Percentiles rank a stretch among this genome's conserved stretches.
These are phyloP conservation scores for Copromyces sp. DNA, from an alignment of 495 filamentous ascomycete species.

Conservation along the genomic window DNA sequence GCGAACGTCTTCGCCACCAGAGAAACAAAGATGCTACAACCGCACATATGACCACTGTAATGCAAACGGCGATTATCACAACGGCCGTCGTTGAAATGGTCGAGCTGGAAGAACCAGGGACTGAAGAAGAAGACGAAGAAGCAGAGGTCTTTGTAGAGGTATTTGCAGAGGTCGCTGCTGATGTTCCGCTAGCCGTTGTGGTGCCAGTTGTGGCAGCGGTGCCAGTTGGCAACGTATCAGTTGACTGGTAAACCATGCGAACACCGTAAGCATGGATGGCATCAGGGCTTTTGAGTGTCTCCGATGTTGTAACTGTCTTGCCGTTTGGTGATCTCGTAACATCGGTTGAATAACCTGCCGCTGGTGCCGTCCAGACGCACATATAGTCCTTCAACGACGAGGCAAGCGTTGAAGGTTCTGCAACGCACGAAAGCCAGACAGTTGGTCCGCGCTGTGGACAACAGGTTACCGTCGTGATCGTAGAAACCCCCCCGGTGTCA, in stretches of 20 bases:
- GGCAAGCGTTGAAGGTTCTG: constrained; percentile 4
- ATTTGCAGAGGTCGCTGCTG: background rate
- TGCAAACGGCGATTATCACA: background rate
- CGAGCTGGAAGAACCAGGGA: background rate
- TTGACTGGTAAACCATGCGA: constrained; percentile 18
- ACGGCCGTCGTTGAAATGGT: background rate
- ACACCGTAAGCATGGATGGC: constrained; percentile 18
- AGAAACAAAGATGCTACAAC: background rate
- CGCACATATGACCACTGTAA: background rate
- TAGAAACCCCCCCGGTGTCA: constrained; percentile 6
- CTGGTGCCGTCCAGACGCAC: constrained; percentile 14
- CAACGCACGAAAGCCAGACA: constrained; percentile 11
- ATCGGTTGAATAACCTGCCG: background rate
- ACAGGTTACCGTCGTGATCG: constrained; percentile 21
- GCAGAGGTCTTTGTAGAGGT: background rate
- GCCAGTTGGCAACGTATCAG: constrained; percentile 1
- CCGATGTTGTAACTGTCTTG: background rate
- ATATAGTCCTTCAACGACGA: constrained; percentile 8
- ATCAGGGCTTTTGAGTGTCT: background rate
- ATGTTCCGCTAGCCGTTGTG: background rate
- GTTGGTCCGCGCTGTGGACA: constrained; percentile 8
- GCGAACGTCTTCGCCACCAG: background rate
- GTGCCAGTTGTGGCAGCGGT: background rate
- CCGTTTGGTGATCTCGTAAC: constrained; percentile 8
- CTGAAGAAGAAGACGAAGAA: background rate